Evolutionary conservation across 148 eudicot species (phyloP).

Genomic region (Fagopyrum tataricum): DNA sequence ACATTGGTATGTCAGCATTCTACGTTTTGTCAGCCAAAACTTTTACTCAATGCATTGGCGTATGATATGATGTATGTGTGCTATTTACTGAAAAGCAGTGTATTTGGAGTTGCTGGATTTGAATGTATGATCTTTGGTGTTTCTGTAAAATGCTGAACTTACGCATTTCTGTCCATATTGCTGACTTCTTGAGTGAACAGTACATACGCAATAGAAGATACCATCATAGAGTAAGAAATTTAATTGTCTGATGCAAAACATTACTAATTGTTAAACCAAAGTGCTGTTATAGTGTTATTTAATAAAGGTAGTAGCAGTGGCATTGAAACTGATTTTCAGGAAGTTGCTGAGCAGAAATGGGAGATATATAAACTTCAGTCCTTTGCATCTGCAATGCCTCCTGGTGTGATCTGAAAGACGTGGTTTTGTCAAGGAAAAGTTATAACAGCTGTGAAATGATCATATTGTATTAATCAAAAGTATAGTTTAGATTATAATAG

Average conservation of each 20-base stretch:
- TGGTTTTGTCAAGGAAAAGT: conserved; percentile 49
- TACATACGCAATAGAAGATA: not conserved
- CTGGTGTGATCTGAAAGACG: conserved; percentile 94
- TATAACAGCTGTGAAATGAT: not conserved
- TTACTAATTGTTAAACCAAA: not conserved
- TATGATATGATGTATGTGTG: not conserved
- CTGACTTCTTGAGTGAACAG: not conserved
- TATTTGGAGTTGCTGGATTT: not conserved
- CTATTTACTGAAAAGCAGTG: not conserved
- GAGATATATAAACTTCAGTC: conserved; percentile 38
- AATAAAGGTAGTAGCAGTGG: conserved; percentile 13
- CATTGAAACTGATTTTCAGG: not conserved
- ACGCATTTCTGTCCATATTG: not conserved
- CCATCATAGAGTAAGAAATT: not conserved
- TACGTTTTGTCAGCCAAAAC: not conserved
- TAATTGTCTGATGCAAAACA: not conserved
- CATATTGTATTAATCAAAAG: not conserved
- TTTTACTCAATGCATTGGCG: not conserved
- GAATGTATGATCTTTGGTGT: not conserved
- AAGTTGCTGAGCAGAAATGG: not conserved
- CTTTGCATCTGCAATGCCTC: conserved; percentile 96
- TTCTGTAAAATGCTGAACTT: not conserved
- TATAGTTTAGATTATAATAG: not conserved
- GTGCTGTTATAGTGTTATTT: not conserved
- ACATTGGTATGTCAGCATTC: conserved; percentile 8